Evolutionary conservation across 225 moss, liverwort and hornwort species (phyloP), one percentile per base, ranked within the genome.

Genomic region (Neckera pumila): DNA sequence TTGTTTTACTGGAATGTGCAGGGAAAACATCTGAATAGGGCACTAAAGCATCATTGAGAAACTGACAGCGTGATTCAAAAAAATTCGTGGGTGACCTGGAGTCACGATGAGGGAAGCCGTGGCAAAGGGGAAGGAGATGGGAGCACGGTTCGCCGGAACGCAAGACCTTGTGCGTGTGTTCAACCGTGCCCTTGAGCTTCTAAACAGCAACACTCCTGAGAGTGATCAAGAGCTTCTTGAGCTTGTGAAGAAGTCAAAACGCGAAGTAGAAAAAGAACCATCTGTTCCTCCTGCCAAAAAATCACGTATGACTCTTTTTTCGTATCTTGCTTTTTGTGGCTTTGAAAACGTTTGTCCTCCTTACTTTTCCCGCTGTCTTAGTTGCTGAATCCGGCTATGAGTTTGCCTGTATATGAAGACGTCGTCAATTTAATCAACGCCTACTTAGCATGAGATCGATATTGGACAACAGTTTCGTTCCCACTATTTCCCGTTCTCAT

Each of bases 221-320:
- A 96, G 97, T 89, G 98, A 97, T 62, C 95, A 92, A 72, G 98
- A 99, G 92, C 95, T 99, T 64, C 92, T 98, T 63, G 97, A 99
- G 85, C 88, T 98, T 83, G 98, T 98, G 92, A 97, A 95, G 92
- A 95, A 95, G 87, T 95, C 97, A 17, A 98, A 97, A 92, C 96
- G 93, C 54, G 98, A 98, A 85, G 80, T 84, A 61, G 98, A 96
- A 53, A 97, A 96, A 89, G 97, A 98, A 78, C 83, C 94, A 36
- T 87, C 94, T 87, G 88, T 84, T 63, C 90, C 95, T 90, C 89
- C 90, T 84, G 83, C 89, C 38, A 98, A 98, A 91, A 98, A 98
- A 92, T 19, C 93, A 65, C 96, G 97, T 84, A 86, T 89, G 70
- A 88, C 87, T 86, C 73, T 42, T 74, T 75, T 85, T 74, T 79